phyloP scores from a whole-genome alignment of 768 basidiomycete species.

The Pholiota microspora region DNA sequence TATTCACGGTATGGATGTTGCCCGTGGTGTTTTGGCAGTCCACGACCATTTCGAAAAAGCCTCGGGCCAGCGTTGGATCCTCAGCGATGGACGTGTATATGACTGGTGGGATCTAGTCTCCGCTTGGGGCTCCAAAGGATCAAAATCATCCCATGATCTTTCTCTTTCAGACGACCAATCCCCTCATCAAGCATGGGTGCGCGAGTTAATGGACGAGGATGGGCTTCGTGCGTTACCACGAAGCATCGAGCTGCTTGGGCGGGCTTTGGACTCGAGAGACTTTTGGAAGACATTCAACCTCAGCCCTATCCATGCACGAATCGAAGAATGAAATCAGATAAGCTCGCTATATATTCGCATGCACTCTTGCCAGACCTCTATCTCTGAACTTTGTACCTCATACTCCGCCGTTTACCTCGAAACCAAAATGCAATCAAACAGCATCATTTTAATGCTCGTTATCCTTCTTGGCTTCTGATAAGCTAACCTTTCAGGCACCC shows the following conservation, averaged over 20 bases:
- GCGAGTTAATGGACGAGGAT: constrained; percentile 54
- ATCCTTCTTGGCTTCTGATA: not conserved
- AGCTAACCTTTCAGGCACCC: not conserved
- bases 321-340: constrained; percentile 18
- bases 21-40: constrained; percentile 59
- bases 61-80: constrained; percentile 51
- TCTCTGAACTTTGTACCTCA: not conserved
- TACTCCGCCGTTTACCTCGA: not conserved
- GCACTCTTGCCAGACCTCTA: not conserved
- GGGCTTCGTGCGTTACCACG: constrained; percentile 53
- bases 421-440: not conserved
- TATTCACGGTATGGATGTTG: constrained; percentile 60
- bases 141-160: not conserved
- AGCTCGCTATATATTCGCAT: not conserved
- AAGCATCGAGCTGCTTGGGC: constrained; percentile 42
- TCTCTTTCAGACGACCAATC: constrained; percentile 22
- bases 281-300: constrained; percentile 54
- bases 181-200: constrained; percentile 51
- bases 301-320: constrained; percentile 37
- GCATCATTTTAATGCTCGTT: not conserved
- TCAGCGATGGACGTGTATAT: constrained; percentile 55
- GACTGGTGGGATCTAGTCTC: constrained; percentile 71
- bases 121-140: constrained; percentile 42
- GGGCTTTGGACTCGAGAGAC: constrained; percentile 57
- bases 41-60: constrained; percentile 42